These are phyloP conservation scores for Anethum foeniculum DNA, from an alignment of 140 eudicot species.

Conservation along the genomic window DNA sequence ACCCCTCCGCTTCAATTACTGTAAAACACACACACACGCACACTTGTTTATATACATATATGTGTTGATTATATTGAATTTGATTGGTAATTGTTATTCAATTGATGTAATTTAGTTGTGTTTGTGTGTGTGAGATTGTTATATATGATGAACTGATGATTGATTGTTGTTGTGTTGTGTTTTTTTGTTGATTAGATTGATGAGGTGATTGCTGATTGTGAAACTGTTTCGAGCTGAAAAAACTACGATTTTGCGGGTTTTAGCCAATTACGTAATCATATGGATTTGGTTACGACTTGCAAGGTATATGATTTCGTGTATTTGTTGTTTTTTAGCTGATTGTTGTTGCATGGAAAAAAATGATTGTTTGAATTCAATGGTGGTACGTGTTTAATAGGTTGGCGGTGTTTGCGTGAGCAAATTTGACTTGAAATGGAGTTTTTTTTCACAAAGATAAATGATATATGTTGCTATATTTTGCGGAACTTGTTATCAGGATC, in stretches of 20 bases:
- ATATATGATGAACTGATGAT: neutral
- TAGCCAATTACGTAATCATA: conserved; percentile 13
- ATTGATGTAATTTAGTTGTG: neutral
- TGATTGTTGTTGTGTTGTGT: neutral
- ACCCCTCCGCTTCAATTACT: neutral
- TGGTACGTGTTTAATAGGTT: neutral
- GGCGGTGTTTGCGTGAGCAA: neutral
- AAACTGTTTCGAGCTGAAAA: conserved; percentile 8
- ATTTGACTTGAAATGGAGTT: neutral
- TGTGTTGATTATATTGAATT: neutral
- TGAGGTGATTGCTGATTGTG: conserved; percentile 26
- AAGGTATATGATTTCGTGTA: conserved; percentile 45
- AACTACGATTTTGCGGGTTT: neutral
- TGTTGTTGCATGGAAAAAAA: too few species aligned
- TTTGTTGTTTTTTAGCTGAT: conserved; percentile 1
- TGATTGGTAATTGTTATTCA: neutral
- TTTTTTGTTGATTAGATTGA: conserved; percentile 19
- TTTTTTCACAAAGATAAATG: neutral
- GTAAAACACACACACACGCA: neutral
- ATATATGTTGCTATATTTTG: neutral
- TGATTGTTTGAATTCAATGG: neutral
- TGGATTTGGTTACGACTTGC: conserved; percentile 74
- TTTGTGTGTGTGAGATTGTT: neutral
- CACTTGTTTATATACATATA: neutral
- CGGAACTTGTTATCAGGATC: neutral